Evolutionary conservation across 2,329 filamentous ascomycete genomes (phyloP), one percentile per base, ranked within the genome.

Genomic region (Diaporthe eres): DNA sequence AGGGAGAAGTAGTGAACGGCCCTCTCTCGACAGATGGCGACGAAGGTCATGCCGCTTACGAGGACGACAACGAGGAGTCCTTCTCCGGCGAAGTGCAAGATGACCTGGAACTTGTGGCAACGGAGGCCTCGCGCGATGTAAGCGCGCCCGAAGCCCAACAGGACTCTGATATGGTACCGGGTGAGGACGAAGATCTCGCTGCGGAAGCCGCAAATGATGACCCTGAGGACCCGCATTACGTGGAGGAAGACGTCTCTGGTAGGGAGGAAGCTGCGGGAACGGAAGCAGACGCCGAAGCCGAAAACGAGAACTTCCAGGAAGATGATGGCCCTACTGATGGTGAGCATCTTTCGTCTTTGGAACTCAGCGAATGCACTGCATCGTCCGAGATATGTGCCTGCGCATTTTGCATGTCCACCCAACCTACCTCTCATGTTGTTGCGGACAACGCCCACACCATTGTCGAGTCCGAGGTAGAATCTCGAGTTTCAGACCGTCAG

Each of bases 341-440:
- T 77, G 74, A 77, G 76, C 57, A 65, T 22, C 39, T 42, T 31
- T 72, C 51, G 71, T 53, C 34, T 60, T 74, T 71, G n/a, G 31
- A 49, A 47, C 15, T 44, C 28, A 51, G 25, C 49, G 49, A 17
- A 37, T 75, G 76, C 34, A 34, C 49, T 25, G 57, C 63, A 10
- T 60, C 70, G 3, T 55, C 65, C 34, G 49, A 63, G 17, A 61
- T 71, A 12, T 77, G 74, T 55, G 58, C 44, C 9, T 75, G 76
- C 76, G 63, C 57, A 15, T 28, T n/a, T 44, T 75, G 76, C 57
- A 65, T 73, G 58, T 65, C 71, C 25, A 37, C 31, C 19, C 37
- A 68, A 10, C 44, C 55, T n/a, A 31, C 47, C n/a, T 15, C 47
- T 39, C 31, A 13, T n/a, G 31, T 12, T 8, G 42, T 28, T 25